These are phyloP conservation scores for Orychophragmus violaceus DNA, from an alignment of 345 rosid genomes.

Conservation along the genomic window DNA sequence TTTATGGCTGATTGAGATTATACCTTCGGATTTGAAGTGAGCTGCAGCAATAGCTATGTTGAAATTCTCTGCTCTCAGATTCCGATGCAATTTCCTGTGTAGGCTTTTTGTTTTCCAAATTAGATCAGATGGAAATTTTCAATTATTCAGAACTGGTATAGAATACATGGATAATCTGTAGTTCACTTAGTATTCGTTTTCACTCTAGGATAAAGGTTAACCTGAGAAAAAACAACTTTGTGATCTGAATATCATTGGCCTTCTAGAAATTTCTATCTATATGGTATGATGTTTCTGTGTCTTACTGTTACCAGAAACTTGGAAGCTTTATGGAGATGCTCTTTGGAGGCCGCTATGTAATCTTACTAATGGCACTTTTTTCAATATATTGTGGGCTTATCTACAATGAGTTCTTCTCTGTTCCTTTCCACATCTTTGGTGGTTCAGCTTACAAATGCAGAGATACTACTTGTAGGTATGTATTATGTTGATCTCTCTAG, in stretches of 20 bases:
- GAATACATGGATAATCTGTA: not conserved
- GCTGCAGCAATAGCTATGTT: not conserved
- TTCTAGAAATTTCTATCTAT: not conserved
- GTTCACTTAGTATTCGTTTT: not conserved
- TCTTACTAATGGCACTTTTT: slow-evolving; percentile 85
- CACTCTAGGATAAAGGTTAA: not conserved
- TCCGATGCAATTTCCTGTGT: not conserved
- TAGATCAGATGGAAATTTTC: not conserved
- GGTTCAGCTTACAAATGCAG: slow-evolving; percentile 89
- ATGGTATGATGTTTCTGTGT: slow-evolving; percentile 1
- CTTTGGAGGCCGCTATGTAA: slow-evolving; percentile 89
- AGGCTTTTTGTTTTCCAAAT: not conserved
- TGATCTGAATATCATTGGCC: not conserved
- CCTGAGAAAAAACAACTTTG: not conserved
- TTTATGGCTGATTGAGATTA: not conserved
- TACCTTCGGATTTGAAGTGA: not conserved
- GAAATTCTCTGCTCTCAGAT: not conserved
- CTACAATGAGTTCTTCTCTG: slow-evolving; percentile 95
- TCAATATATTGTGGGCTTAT: slow-evolving; percentile 95
- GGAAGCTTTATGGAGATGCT: slow-evolving; percentile 99
- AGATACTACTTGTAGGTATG: slow-evolving; percentile 72
- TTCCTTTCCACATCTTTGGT: slow-evolving; percentile 93
- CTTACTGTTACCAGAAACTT: slow-evolving; percentile 57
- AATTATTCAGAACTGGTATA: not conserved
- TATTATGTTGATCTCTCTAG: slow-evolving; percentile 7